Evolutionary conservation across 371 early-diverging fungal species (phyloP), one percentile per base, ranked within the genome.

Genomic region (Zopfochytrium polystomum): DNA sequence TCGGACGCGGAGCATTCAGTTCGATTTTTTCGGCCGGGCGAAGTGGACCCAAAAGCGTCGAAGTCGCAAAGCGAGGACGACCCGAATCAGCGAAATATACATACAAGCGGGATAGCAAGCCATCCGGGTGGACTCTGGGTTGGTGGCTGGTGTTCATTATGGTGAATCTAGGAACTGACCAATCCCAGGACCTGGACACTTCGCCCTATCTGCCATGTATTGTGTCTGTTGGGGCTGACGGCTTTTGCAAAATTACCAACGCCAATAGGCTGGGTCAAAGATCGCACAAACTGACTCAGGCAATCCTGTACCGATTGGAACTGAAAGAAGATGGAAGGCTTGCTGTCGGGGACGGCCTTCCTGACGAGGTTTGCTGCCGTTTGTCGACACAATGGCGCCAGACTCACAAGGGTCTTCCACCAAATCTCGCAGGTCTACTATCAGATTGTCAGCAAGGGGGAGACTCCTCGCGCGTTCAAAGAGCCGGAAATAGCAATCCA

Each of bases 191-290:
- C 15, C 15, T 66, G 30, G 62, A 68, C 30, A 20, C 46, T 13
- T 68, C 73, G 43, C 32, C 34, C 2, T 58, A 42, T 35, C n/a
- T 66, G 32, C 71, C 71, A 2, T 74, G 70, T 43, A 49, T 69
- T 3, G 67, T 62, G 7, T 52, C 67, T 18, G 72, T 47, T 18
- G 61, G 71, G 3, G 63, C 75, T 3, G 75, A 77, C 50, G 78
- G 78, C 13, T 35, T 57, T n/a, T 48, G 57, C 29, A 66, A 56
- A 42, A 48, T 74, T n/a, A 53, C 63, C 34, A 73, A 71, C 56
- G 11, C 61, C 25, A 47, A 58, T n/a, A 48, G 68, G 11, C 47
- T 50, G 6, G 33, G 42, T 1, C 29, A 13, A 15, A 55, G 59
- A 18, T 15, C 22, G 2, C 38, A 57, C 34, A 64, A 48, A 59